Percentiles rank a stretch among this genome's conserved stretches.
Conservation (phyloP, 2,329 filamentous ascomycete genomes). For the Diaporthe humulicola region DNA sequence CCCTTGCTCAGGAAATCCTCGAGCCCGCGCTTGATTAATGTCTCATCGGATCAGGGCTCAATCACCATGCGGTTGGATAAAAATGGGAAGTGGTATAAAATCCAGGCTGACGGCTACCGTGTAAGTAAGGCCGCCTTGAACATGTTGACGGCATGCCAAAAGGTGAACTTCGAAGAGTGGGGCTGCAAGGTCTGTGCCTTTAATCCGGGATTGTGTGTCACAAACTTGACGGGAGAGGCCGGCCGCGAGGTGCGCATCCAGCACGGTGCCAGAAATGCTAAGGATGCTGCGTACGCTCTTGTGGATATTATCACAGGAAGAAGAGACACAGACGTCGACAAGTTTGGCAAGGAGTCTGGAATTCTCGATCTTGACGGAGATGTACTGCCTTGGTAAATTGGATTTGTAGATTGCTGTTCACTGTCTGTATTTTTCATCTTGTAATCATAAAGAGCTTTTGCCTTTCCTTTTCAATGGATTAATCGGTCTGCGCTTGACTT, state of each 20-base stretch:
- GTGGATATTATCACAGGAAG: constrained; percentile 46
- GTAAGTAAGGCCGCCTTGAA: constrained; percentile 55
- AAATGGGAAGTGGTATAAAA: constrained; percentile 32
- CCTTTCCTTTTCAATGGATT: no score
- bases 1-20: constrained; percentile 48
- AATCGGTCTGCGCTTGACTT: no score
- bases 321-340: constrained; percentile 46
- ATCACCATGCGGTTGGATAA: constrained; percentile 46
- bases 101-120: constrained; percentile 48
- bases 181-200: constrained; percentile 50
- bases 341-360: constrained; percentile 40
- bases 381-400: no score
- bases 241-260: constrained; percentile 45
- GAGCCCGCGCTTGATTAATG: constrained; percentile 49
- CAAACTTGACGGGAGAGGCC: constrained; percentile 48
- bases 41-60: constrained; percentile 51
- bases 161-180: constrained; percentile 46
- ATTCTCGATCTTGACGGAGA: constrained; percentile 38
- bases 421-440: no score
- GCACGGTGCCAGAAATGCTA: constrained; percentile 46
- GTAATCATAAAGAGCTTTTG: no score
- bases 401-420: no score
- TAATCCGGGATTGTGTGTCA: constrained; percentile 51
- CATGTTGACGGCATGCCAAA: constrained; percentile 51
- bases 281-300: constrained; percentile 46